phyloP scores from a whole-genome alignment of 2,329 filamentous ascomycete genomes.

The Aquanectria penicillioides region DNA sequence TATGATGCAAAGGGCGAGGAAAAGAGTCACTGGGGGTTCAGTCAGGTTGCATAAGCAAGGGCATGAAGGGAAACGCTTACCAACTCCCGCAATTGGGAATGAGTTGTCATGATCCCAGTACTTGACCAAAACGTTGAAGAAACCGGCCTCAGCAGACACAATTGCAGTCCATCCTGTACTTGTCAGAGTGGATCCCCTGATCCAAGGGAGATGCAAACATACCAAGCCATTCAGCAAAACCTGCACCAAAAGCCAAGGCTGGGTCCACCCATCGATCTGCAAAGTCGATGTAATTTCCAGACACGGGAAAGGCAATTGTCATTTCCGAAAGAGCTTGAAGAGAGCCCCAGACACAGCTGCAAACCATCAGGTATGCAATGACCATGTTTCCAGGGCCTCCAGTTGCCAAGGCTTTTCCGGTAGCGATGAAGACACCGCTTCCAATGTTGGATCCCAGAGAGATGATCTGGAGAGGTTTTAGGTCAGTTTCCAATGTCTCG shows the following conservation, averaged over 20 bases:
- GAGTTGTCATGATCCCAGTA: slow-evolving; percentile 20
- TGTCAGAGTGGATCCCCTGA: background rate
- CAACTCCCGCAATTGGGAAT: slow-evolving; percentile 11
- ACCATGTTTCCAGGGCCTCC: slow-evolving; percentile 33
- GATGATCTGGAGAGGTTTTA: slow-evolving; percentile 20
- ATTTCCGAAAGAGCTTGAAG: slow-evolving; percentile 32
- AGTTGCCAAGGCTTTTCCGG: slow-evolving; percentile 28
- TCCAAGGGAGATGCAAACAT: background rate
- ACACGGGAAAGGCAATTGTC: slow-evolving; percentile 31
- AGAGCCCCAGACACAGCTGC: slow-evolving; percentile 30
- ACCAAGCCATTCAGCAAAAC: slow-evolving; percentile 37
- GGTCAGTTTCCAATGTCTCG: background rate
- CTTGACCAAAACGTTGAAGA: slow-evolving; percentile 24
- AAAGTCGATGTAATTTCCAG: slow-evolving; percentile 34
- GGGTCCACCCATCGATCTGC: slow-evolving; percentile 33
- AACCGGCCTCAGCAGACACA: slow-evolving; percentile 27
- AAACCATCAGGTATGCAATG: slow-evolving; percentile 31
- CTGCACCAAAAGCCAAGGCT: slow-evolving; percentile 32
- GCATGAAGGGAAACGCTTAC: background rate
- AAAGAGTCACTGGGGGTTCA: slow-evolving; percentile 16
- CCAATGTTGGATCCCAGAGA: slow-evolving; percentile 32
- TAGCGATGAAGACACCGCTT: slow-evolving; percentile 31
- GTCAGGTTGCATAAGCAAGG: background rate
- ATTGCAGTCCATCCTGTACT: slow-evolving; percentile 29
- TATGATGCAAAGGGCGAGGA: slow-evolving; percentile 22